Conservation (phyloP, 768 basidiomycete genomes). For the Suillus hirtellus region DNA sequence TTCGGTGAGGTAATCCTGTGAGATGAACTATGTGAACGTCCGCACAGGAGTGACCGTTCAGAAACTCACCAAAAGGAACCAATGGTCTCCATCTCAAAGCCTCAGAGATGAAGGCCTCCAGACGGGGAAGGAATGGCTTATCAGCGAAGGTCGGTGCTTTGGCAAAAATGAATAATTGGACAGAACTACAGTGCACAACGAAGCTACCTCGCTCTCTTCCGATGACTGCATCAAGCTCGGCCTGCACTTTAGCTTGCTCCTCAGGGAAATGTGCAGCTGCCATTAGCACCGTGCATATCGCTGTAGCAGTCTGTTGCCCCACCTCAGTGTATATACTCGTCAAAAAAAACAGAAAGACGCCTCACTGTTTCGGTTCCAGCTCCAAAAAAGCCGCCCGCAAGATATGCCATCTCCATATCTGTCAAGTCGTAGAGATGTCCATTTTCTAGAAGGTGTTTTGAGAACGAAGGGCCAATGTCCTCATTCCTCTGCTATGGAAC, state of each 20-base stretch:
- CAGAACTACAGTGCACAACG: not conserved
- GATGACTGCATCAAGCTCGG: no score
- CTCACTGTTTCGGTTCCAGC: conserved; percentile 53
- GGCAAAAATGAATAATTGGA: conserved; percentile 13
- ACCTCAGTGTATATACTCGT: no score
- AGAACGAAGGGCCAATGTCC: not conserved
- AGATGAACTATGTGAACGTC: no score
- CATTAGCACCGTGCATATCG: no score
- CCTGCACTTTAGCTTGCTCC: no score
- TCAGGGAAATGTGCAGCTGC: no score
- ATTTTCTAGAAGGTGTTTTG: not conserved
- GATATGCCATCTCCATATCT: conserved; percentile 51
- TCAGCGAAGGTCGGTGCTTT: not conserved
- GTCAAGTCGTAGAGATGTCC: not conserved
- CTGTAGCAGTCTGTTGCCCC: no score
- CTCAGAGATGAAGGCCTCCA: not conserved
- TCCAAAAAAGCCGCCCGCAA: conserved; percentile 58
- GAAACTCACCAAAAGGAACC: no score
- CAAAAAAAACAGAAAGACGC: not conserved
- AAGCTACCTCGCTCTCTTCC: no score
- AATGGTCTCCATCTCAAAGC: not conserved
- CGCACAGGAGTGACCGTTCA: no score
- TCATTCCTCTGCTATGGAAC: not conserved
- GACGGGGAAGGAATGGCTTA: not conserved
- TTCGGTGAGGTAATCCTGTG: no score